Evolutionary conservation across 2,329 filamentous ascomycete species (phyloP).

Genomic region (Cyclaneusma minus): DNA sequence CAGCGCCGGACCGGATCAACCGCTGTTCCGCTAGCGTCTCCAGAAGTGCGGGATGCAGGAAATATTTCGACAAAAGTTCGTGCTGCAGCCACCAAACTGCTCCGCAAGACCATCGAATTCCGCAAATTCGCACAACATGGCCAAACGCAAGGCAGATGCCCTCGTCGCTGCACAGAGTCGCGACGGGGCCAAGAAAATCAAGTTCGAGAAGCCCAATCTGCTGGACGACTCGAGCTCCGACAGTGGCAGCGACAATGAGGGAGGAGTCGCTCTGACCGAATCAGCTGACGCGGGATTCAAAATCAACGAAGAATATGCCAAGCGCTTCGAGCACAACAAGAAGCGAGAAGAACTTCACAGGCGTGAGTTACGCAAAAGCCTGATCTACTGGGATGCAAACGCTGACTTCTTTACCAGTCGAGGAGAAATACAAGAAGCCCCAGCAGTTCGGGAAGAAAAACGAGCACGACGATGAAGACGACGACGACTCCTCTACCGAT

Average conservation of each 20-base stretch:
- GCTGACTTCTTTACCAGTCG: slow-evolving; percentile 38
- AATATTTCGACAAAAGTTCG: no score
- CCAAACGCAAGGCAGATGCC: slow-evolving; percentile 19
- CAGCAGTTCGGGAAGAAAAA: slow-evolving; percentile 27
- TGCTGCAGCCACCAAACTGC: no score
- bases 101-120: no score
- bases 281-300: slow-evolving; percentile 48
- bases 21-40: no score
- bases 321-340: slow-evolving; percentile 90
- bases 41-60: no score
- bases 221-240: slow-evolving; percentile 33
- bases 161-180: neutral
- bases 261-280: slow-evolving; percentile 19
- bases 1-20: no score
- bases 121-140: slow-evolving; percentile 15
- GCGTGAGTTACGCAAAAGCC: slow-evolving; percentile 32
- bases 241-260: slow-evolving; percentile 17
- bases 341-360: slow-evolving; percentile 76
- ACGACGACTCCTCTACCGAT: slow-evolving; percentile 52
- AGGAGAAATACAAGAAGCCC: slow-evolving; percentile 60
- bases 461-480: slow-evolving; percentile 30
- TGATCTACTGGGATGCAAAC: slow-evolving; percentile 5
- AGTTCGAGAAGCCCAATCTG: slow-evolving; percentile 21
- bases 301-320: slow-evolving; percentile 82
- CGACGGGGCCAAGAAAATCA: slow-evolving; percentile 14